A percentile compares a stretch with the other conserved stretches of the same genome.
Evolutionary conservation across 2,329 filamentous ascomycete genomes (phyloP).

Genomic region (Fusarium sarcochroum): DNA sequence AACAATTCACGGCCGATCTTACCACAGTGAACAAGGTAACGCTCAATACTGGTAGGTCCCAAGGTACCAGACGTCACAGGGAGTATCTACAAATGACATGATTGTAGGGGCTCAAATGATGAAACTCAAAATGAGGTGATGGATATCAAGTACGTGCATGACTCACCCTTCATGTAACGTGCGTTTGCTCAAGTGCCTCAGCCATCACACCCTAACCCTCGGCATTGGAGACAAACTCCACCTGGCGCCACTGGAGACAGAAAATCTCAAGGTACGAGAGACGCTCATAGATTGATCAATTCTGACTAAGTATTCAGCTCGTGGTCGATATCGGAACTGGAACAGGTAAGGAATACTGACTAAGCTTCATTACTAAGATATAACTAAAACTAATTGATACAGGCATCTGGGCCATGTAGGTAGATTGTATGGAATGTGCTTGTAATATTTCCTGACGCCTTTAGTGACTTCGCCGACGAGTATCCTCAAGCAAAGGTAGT

Average conservation of each 20-base stretch:
- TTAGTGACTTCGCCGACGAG: not conserved
- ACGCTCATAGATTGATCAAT: not conserved
- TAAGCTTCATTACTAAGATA: not conserved
- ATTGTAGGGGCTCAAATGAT: not conserved
- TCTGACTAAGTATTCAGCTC: not conserved
- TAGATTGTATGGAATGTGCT: fast-evolving
- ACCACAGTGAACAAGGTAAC: not conserved
- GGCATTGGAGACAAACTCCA: not conserved
- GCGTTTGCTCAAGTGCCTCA: not conserved
- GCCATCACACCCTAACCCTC: not conserved
- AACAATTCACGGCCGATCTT: not conserved
- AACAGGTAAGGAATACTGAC: not conserved
- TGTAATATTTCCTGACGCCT: not conserved
- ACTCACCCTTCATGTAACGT: not conserved
- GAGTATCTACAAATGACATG: too few relatives aligned
- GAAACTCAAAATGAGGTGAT: not conserved
- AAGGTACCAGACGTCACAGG: too few relatives aligned
- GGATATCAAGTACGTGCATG: not conserved
- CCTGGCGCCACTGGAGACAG: not conserved
- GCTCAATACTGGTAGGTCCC: not conserved
- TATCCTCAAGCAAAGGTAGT: not conserved
- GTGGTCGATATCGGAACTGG: conserved; percentile 2
- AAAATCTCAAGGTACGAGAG: not conserved
- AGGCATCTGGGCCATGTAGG: conserved; percentile 1
- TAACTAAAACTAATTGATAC: not conserved